phyloP scores from a whole-genome alignment of 2,329 filamentous ascomycete genomes.

The Rutstroemia sp. region DNA sequence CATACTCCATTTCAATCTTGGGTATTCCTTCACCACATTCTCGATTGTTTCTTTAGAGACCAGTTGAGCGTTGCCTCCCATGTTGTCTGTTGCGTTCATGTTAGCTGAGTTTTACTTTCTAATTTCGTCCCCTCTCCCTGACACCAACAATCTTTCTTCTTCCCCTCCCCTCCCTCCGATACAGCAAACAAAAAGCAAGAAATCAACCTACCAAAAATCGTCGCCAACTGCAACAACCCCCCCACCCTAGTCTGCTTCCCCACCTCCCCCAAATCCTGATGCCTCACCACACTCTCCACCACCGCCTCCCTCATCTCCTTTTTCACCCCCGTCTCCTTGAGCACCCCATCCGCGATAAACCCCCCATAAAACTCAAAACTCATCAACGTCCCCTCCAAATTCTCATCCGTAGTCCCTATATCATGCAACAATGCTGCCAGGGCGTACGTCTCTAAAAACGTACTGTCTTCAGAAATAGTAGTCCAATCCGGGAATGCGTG shows the following conservation, averaged over 20 bases:
- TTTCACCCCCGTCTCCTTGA: constrained; percentile 39
- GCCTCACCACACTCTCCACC: constrained; percentile 63
- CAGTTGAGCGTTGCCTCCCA: constrained; percentile 47
- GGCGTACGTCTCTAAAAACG: constrained; percentile 47
- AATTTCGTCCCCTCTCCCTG: neutral
- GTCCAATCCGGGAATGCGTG: constrained; percentile 41
- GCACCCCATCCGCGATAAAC: constrained; percentile 49
- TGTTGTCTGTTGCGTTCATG: constrained; percentile 41
- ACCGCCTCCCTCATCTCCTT: constrained; percentile 59
- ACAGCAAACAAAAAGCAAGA: neutral
- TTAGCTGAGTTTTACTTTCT: too few relatives aligned
- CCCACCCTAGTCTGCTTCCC: constrained; percentile 58
- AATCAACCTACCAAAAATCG: constrained; percentile 33
- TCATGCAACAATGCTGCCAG: constrained; percentile 65
- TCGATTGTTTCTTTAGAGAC: constrained; percentile 49
- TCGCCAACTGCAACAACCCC: constrained; percentile 57
- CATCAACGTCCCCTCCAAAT: constrained; percentile 50
- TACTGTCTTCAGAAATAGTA: too few relatives aligned
- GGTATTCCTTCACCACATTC: constrained; percentile 48
- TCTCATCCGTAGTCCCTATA: constrained; percentile 56
- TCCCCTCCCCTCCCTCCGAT: neutral
- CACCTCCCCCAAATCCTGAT: constrained; percentile 57
- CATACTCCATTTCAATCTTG: constrained; percentile 53
- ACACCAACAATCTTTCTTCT: neutral
- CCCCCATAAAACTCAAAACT: constrained; percentile 68